A percentile compares a stretch with the other conserved stretches of the same genome.
These are phyloP conservation scores for Daldinia vernicosa DNA, from an alignment of 495 filamentous ascomycete genomes.

Conservation along the genomic window DNA sequence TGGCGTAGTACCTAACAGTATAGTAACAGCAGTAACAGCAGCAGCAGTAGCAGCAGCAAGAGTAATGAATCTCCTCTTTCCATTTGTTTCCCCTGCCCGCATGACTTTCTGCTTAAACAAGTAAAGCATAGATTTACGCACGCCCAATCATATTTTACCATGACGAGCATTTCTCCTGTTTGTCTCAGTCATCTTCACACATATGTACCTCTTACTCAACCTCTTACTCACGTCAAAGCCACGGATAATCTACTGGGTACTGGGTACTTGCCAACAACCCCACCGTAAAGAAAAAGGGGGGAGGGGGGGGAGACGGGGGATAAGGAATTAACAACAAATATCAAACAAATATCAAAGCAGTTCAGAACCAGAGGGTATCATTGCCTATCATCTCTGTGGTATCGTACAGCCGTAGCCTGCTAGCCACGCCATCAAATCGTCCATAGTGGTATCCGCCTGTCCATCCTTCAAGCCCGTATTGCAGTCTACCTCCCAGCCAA, in stretches of 20 bases:
- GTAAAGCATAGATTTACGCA: conserved; percentile 29
- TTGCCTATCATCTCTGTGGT: conserved; percentile 46
- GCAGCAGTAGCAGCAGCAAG: neutral
- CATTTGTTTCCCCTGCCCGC: conserved; percentile 19
- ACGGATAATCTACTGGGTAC: neutral
- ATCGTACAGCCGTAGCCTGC: conserved; percentile 45
- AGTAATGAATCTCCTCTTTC: conserved; percentile 9
- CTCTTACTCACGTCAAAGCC: neutral
- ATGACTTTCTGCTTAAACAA: conserved; percentile 19
- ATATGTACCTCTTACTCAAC: neutral
- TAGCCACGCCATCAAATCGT: conserved; percentile 35
- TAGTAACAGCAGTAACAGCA: too few species aligned
- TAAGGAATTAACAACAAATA: neutral
- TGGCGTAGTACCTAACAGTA: too few species aligned
- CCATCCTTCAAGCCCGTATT: conserved; percentile 26
- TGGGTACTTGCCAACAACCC: neutral
- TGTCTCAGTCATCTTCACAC: conserved; percentile 1
- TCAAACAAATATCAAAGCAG: conserved; percentile 4
- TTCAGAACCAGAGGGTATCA: conserved; percentile 49
- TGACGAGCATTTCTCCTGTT: neutral
- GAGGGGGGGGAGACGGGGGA: too few species aligned
- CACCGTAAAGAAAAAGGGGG: neutral
- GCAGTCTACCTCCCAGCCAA: conserved; percentile 34
- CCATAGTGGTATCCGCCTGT: conserved; percentile 39
- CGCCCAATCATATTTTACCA: conserved; percentile 13